Evolutionary conservation across 2,329 filamentous ascomycete species (phyloP).

Genomic region (Camptophora hylomeconis): DNA sequence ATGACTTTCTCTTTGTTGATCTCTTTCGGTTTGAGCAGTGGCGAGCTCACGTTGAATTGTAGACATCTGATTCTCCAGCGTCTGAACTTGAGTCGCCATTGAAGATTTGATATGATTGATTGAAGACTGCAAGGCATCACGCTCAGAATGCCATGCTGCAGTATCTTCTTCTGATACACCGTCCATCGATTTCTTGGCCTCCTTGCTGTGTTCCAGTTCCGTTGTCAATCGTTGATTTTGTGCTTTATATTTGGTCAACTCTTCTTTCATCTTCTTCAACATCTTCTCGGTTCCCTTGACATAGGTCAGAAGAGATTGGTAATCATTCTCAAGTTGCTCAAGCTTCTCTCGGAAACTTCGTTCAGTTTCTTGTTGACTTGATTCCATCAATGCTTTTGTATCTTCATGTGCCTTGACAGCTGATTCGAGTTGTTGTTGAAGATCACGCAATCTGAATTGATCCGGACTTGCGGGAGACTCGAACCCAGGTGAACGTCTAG

Average conservation of each 20-base stretch:
- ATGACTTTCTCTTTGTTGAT: slow-evolving; percentile 45
- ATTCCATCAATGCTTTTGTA: slow-evolving; percentile 62
- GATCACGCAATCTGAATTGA: slow-evolving; percentile 61
- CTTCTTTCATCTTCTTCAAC: slow-evolving; percentile 96
- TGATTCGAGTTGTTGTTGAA: slow-evolving; percentile 75
- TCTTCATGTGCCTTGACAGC: slow-evolving; percentile 75
- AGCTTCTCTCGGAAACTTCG: slow-evolving; percentile 84
- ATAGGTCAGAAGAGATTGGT: slow-evolving; percentile 95
- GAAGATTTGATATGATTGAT: slow-evolving; percentile 58
- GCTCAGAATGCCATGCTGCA: slow-evolving; percentile 63
- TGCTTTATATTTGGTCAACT: slow-evolving; percentile 81
- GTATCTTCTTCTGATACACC: slow-evolving; percentile 32
- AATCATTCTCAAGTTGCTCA: slow-evolving; percentile 87
- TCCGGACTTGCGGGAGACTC: slow-evolving; percentile 70
- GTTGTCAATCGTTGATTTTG: slow-evolving; percentile 72
- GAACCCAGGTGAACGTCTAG: slow-evolving; percentile 57
- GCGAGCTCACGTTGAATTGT: slow-evolving; percentile 58
- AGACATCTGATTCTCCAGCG: slow-evolving; percentile 59
- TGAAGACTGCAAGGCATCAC: slow-evolving; percentile 51
- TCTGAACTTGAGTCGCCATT: slow-evolving; percentile 49
- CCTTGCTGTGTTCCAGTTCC: slow-evolving; percentile 57
- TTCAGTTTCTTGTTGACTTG: slow-evolving; percentile 76
- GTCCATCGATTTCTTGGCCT: slow-evolving; percentile 2
- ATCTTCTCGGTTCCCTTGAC: slow-evolving; percentile 98
- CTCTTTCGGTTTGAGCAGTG: slow-evolving; percentile 53